Percentiles rank a stretch among this genome's conserved stretches.
Evolutionary conservation across 257 asterid genomes (phyloP).

Genomic region (Thymus mandschuricus): DNA sequence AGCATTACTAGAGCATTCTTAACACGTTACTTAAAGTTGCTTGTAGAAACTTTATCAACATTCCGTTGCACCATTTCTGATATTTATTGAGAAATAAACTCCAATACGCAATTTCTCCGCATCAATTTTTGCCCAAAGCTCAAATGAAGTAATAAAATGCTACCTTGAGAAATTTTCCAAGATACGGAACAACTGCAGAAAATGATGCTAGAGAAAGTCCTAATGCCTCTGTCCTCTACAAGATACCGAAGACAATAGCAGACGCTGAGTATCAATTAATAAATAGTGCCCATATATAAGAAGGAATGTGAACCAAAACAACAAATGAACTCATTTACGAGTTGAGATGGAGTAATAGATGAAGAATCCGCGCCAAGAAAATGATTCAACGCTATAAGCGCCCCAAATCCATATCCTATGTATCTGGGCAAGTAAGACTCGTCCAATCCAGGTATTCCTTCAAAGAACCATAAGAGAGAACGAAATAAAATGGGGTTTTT

Average conservation of each 20-base stretch:
- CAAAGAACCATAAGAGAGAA: neutral
- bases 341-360: slow-evolving; percentile 70
- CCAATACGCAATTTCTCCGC: neutral
- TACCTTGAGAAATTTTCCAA: slow-evolving; percentile 80
- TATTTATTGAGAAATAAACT: slow-evolving; percentile 1
- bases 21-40: neutral
- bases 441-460: slow-evolving; percentile 90
- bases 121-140: slow-evolving; percentile 13
- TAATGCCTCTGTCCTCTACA: slow-evolving; percentile 81
- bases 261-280: neutral
- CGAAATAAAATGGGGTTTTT: no score
- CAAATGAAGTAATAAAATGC: neutral
- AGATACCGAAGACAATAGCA: slow-evolving; percentile 10
- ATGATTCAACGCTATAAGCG: slow-evolving; percentile 74
- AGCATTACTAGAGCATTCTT: no score
- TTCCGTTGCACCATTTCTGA: neutral
- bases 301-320: neutral
- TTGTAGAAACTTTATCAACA: neutral
- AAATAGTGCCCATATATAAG: neutral
- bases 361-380: slow-evolving; percentile 69
- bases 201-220: slow-evolving; percentile 83
- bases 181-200: slow-evolving; percentile 73
- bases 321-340: slow-evolving; percentile 42
- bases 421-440: slow-evolving; percentile 95
- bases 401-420: slow-evolving; percentile 86